A percentile compares a stretch with the other conserved stretches of the same genome.
Conservation (phyloP, 1,139 yeast species). For the Diutina ranongensis region DNA sequence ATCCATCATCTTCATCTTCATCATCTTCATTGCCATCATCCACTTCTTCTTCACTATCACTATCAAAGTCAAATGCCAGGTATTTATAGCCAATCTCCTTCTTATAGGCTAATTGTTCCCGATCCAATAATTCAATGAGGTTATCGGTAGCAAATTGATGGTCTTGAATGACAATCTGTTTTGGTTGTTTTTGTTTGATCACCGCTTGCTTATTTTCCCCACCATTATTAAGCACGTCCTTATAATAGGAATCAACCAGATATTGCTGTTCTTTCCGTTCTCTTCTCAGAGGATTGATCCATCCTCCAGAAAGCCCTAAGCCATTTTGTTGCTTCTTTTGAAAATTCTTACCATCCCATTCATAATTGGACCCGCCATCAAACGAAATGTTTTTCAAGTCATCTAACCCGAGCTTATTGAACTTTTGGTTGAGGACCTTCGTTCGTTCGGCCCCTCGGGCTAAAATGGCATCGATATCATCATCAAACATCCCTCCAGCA, state of each 20-base stretch:
- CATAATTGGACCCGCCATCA: slow-evolving; percentile 73
- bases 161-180: slow-evolving; percentile 61
- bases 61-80: slow-evolving; percentile 39
- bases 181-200: slow-evolving; percentile 56
- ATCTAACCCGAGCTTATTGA: slow-evolving; percentile 77
- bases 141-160: slow-evolving; percentile 78
- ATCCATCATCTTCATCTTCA: slow-evolving; percentile 34
- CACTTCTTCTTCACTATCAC: slow-evolving; percentile 42
- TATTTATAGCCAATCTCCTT: slow-evolving; percentile 64
- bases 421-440: slow-evolving; percentile 61
- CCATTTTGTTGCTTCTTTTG: slow-evolving; percentile 46
- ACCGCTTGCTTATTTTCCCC: slow-evolving; percentile 10
- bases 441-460: slow-evolving; percentile 76
- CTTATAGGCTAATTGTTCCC: slow-evolving; percentile 70
- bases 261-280: slow-evolving; percentile 85
- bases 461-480: slow-evolving; percentile 73
- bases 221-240: slow-evolving; percentile 50
- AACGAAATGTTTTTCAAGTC: slow-evolving; percentile 84
- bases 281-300: slow-evolving; percentile 86
- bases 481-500: slow-evolving; percentile 32
- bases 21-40: slow-evolving; percentile 33
- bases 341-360: slow-evolving; percentile 95
- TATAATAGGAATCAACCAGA: slow-evolving; percentile 79
- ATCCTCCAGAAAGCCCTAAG: slow-evolving; percentile 30
- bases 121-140: slow-evolving; percentile 52